A percentile compares a stretch with the other conserved stretches of the same genome.
phyloP scores from a whole-genome alignment of 1,139 yeast species.

The Candida sp. region DNA sequence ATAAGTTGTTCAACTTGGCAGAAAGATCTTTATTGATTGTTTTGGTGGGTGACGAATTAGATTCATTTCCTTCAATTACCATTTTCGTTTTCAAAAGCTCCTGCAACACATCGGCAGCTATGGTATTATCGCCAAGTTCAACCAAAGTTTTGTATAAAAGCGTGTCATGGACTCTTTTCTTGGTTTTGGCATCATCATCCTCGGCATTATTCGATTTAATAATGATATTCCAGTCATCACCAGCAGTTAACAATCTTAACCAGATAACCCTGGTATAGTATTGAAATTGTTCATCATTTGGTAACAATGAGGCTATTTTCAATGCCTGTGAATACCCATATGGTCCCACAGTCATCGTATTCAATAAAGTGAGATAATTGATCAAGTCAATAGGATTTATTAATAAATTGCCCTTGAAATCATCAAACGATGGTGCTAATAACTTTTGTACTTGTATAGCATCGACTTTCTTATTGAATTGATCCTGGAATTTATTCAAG shows the following conservation, averaged over 20 bases:
- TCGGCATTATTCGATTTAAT: conserved; percentile 38
- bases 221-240: conserved; percentile 54
- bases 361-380: conserved; percentile 54
- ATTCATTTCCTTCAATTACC: conserved; percentile 7
- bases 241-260: conserved; percentile 57
- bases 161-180: conserved; percentile 38
- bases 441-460: conserved; percentile 12
- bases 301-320: conserved; percentile 26
- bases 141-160: conserved; percentile 44
- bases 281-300: conserved; percentile 20
- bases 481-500: conserved; percentile 8
- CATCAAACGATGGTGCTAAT: conserved; percentile 27
- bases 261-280: conserved; percentile 43
- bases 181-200: conserved; percentile 45
- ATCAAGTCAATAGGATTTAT: conserved; percentile 48
- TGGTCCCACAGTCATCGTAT: conserved; percentile 20
- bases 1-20: conserved; percentile 10
- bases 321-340: conserved; percentile 35
- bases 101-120: conserved; percentile 5
- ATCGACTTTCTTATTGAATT: conserved; percentile 4
- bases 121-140: conserved; percentile 1
- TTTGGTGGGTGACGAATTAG: conserved; percentile 8
- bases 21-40: conserved; percentile 14
- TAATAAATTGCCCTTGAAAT: conserved; percentile 35
- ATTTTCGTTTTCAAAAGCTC: conserved; percentile 4